Evolutionary conservation across 106 monocot genomes (phyloP), one percentile per base, ranked within the genome.

Genomic region (Cymbidium sinense): DNA sequence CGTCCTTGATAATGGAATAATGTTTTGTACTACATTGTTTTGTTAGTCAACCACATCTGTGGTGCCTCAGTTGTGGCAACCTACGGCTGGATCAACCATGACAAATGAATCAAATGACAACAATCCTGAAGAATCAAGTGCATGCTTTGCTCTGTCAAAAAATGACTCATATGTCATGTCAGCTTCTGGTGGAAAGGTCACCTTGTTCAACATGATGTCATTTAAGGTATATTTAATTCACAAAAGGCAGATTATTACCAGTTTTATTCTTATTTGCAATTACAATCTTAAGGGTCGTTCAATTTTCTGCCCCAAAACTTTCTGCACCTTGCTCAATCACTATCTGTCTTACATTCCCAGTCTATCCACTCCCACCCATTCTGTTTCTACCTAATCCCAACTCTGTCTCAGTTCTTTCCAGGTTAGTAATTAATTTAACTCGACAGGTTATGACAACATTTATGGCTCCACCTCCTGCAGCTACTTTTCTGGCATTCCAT

Each of bases 101-200:
- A 88, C 96, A 31, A 96, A 96, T 89, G 96, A 96, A 37, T 85
- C 80, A 50, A 79, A 71, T 70, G 95, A 93, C 31, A 76, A 62
- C 79, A 96, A 87, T 50, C 91, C 93, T 34, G 96, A 93, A 85
- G 93, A 96, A 78, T 84, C 91, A 77, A 89, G 83, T 80, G 85
- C 93, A 70, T 96, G 96, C 47, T 89, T 96, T 79, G 93, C 96
- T 58, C 78, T 96, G 77, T 96, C 96, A 17, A 93, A 93, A 76
- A 93, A 96, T 86, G 93, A 96, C 61, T 96, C 96, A 4, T 96
- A 96, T 81, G 96, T 96, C 41, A 93, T 96, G 96, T 96, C 96
- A 55, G 96, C 96, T 65, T 93, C 96, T 69, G 91, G 96, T 78
- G 96, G 96, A 54, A 96, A 93, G 81, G 87, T 96, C 76, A 93